Conservation (phyloP, 495 filamentous ascomycete species). For the Xylaria sp. region DNA sequence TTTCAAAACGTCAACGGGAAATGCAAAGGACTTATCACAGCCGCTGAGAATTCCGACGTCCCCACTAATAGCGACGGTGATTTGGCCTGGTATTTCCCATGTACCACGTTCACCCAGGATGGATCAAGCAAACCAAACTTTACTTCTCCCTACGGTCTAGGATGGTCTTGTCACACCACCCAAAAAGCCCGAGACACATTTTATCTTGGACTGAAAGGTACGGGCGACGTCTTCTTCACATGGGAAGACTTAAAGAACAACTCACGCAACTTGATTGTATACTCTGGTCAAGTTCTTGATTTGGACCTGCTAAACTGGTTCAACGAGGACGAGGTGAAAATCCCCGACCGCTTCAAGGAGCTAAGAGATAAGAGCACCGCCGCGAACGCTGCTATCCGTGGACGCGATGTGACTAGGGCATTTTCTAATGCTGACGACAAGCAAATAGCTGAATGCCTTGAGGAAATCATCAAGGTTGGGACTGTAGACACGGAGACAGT, state of each 20-base stretch:
- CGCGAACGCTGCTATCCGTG: slow-evolving; percentile 74
- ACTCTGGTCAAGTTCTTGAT: slow-evolving; percentile 92
- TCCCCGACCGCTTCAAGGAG: slow-evolving; percentile 79
- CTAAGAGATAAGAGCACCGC: slow-evolving; percentile 61
- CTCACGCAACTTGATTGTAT: slow-evolving; percentile 88
- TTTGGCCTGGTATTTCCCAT: slow-evolving; percentile 97
- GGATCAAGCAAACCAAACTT: slow-evolving; percentile 79
- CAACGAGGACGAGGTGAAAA: slow-evolving; percentile 80
- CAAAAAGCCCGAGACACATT: slow-evolving; percentile 70
- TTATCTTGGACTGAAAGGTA: slow-evolving; percentile 68
- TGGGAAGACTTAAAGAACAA: slow-evolving; percentile 94
- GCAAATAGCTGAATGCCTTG: slow-evolving; percentile 80
- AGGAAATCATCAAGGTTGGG: slow-evolving; percentile 93
- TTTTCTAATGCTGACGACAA: slow-evolving; percentile 81
- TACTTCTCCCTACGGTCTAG: slow-evolving; percentile 75
- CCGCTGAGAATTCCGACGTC: slow-evolving; percentile 72
- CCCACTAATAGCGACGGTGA: slow-evolving; percentile 79
- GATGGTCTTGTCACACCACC: slow-evolving; percentile 91
- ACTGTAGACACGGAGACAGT: slow-evolving; percentile 95
- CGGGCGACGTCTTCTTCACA: slow-evolving; percentile 82
- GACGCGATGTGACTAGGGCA: slow-evolving; percentile 89
- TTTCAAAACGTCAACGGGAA: slow-evolving; percentile 99
- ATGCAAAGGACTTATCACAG: slow-evolving; percentile 90
- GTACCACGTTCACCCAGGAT: slow-evolving; percentile 89
- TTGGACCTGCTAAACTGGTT: slow-evolving; percentile 92